These are phyloP conservation scores for Fusarium buxicola DNA, from an alignment of 2,329 filamentous ascomycete species.

Conservation along the genomic window DNA sequence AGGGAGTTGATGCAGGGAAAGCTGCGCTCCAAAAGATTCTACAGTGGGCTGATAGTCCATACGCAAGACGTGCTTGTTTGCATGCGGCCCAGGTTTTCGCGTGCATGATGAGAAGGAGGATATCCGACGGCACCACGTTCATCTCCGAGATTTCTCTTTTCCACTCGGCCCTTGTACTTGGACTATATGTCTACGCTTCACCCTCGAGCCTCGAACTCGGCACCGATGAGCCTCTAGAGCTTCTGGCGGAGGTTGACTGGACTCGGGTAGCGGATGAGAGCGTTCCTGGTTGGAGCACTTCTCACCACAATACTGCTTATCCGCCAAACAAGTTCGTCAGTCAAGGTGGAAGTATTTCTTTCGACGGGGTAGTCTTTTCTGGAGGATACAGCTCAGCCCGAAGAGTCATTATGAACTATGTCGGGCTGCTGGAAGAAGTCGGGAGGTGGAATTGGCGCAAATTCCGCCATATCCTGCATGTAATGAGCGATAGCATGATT, in stretches of 20 bases:
- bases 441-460: constrained; percentile 19
- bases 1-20: background rate
- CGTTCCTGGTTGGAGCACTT: background rate
- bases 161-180: background rate
- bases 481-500: constrained; percentile 21
- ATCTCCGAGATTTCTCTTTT: constrained; percentile 14
- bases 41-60: constrained; percentile 4
- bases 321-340: background rate
- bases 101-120: constrained; percentile 6
- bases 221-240: constrained; percentile 4
- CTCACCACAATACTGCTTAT: background rate
- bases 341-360: constrained; percentile 1
- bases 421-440: constrained; percentile 15
- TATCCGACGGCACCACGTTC: constrained; percentile 9
- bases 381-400: constrained; percentile 16
- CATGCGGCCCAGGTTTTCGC: background rate
- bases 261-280: background rate
- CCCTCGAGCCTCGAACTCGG: background rate
- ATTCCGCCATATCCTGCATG: constrained; percentile 11
- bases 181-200: constrained; percentile 4
- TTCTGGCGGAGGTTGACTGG: constrained; percentile 19
- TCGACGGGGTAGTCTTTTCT: background rate
- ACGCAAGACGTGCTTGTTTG: constrained; percentile 9
- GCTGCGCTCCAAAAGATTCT: constrained; percentile 4
- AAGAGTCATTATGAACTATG: constrained; percentile 11